A percentile compares a stretch with the other conserved stretches of the same genome.
These are phyloP conservation scores for Candida loeiensis DNA, from an alignment of 805 yeast genomes.

Conservation along the genomic window DNA sequence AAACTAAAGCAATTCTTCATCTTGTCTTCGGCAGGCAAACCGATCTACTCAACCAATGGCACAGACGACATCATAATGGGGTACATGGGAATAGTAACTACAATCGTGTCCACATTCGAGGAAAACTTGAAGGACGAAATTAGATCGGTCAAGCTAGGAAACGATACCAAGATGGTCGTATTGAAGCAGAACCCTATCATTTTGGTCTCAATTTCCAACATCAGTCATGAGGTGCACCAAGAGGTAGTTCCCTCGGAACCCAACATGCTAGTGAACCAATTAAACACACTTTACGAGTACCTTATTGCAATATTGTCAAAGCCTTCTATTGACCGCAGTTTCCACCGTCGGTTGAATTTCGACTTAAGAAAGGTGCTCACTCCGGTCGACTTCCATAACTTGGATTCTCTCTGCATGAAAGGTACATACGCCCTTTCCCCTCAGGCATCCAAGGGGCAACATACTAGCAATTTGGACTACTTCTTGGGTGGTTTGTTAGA, in stretches of 20 bases:
- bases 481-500: slow-evolving; percentile 29
- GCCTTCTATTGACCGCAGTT: slow-evolving; percentile 68
- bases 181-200: slow-evolving; percentile 66
- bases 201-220: slow-evolving; percentile 62
- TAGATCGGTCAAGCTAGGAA: slow-evolving; percentile 49
- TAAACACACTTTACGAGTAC: slow-evolving; percentile 71
- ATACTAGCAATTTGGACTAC: slow-evolving; percentile 21
- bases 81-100: slow-evolving; percentile 76
- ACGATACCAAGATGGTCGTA: slow-evolving; percentile 51
- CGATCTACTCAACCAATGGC: slow-evolving; percentile 77
- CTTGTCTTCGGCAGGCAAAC: slow-evolving; percentile 83
- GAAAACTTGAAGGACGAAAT: slow-evolving; percentile 38
- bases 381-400: slow-evolving; percentile 66
- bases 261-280: slow-evolving; percentile 41
- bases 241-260: slow-evolving; percentile 11
- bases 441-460: not conserved
- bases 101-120: slow-evolving; percentile 69
- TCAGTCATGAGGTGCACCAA: slow-evolving; percentile 42
- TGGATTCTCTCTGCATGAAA: slow-evolving; percentile 53
- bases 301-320: slow-evolving; percentile 80
- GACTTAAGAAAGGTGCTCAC: slow-evolving; percentile 77
- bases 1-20: slow-evolving; percentile 70
- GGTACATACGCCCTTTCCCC: slow-evolving; percentile 31
- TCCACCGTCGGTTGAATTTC: slow-evolving; percentile 68
- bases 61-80: slow-evolving; percentile 63